A percentile compares a stretch with the other conserved stretches of the same genome.
Conservation (phyloP, 768 basidiomycete genomes). For the Podaxis sp. region DNA sequence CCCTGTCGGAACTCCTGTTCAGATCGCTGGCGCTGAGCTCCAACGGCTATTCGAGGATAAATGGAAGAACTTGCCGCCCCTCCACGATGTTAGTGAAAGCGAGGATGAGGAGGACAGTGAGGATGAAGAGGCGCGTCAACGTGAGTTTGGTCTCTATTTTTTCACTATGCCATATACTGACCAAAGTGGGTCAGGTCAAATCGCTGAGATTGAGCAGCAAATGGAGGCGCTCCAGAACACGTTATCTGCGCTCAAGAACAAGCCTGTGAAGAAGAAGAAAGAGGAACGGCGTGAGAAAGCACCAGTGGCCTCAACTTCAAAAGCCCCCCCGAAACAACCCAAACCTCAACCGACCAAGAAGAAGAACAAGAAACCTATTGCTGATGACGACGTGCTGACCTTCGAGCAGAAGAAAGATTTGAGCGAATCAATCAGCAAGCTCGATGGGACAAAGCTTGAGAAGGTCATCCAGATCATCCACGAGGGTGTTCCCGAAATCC, state of each 20-base stretch:
- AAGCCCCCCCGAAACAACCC: slow-evolving; percentile 45
- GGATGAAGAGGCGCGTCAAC: slow-evolving; percentile 63
- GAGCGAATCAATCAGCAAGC: slow-evolving; percentile 86
- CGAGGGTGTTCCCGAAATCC: slow-evolving; percentile 88
- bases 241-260: slow-evolving; percentile 56
- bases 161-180: slow-evolving; percentile 16
- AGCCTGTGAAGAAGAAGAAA: slow-evolving; percentile 56
- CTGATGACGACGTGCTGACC: slow-evolving; percentile 80
- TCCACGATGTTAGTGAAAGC: slow-evolving; percentile 54
- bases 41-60: slow-evolving; percentile 89
- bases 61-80: slow-evolving; percentile 73
- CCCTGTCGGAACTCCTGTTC: slow-evolving; percentile 81
- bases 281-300: slow-evolving; percentile 54
- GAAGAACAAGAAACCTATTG: slow-evolving; percentile 60
- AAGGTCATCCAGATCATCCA: slow-evolving; percentile 94
- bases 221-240: slow-evolving; percentile 74
- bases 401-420: slow-evolving; percentile 99
- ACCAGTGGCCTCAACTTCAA: slow-evolving; percentile 62
- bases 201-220: slow-evolving; percentile 75
- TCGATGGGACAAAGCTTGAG: slow-evolving; percentile 81
- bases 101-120: slow-evolving; percentile 54
- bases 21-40: slow-evolving; percentile 81
- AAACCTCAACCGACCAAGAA: slow-evolving; percentile 49
- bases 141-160: slow-evolving; percentile 37
- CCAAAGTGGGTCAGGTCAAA: slow-evolving; percentile 46